These are phyloP conservation scores for Calcarisporium arbuscula DNA, from an alignment of 2,329 filamentous ascomycete genomes.

Conservation along the genomic window DNA sequence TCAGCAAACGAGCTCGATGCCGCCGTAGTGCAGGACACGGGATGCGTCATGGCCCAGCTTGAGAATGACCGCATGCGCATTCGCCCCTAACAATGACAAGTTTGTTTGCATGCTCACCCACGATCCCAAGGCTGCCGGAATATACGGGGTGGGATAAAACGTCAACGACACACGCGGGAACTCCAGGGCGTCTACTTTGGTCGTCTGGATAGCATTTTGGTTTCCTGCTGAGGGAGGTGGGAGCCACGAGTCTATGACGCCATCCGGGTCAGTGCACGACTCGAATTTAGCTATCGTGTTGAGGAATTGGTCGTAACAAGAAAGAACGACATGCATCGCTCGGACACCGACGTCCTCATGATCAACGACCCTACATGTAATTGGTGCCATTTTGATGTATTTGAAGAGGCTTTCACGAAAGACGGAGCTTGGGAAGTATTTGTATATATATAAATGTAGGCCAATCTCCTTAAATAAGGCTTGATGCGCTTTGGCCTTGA, in stretches of 20 bases:
- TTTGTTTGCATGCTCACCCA: constrained; percentile 6
- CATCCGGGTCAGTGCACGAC: constrained; percentile 3
- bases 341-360: background rate
- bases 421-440: background rate
- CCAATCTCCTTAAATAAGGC: too few species aligned
- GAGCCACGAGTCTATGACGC: constrained; percentile 3
- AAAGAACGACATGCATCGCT: constrained; percentile 4
- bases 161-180: constrained; percentile 4
- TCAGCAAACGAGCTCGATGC: too few species aligned
- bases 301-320: constrained; percentile 2
- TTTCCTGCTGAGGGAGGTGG: background rate
- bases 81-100: constrained; percentile 5
- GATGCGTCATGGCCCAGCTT: too few species aligned
- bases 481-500: too few species aligned
- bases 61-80: constrained; percentile 5
- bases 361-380: constrained; percentile 7
- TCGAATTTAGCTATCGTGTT: constrained; percentile 4
- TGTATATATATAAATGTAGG: background rate
- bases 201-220: background rate
- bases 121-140: background rate
- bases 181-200: constrained; percentile 4
- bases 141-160: constrained; percentile 1
- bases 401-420: too few species aligned
- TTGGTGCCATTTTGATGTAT: constrained; percentile 4
- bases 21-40: too few species aligned